Base-by-base conservation (phyloP, 441 rosid genomes). In the Populus hybrid region DNA sequence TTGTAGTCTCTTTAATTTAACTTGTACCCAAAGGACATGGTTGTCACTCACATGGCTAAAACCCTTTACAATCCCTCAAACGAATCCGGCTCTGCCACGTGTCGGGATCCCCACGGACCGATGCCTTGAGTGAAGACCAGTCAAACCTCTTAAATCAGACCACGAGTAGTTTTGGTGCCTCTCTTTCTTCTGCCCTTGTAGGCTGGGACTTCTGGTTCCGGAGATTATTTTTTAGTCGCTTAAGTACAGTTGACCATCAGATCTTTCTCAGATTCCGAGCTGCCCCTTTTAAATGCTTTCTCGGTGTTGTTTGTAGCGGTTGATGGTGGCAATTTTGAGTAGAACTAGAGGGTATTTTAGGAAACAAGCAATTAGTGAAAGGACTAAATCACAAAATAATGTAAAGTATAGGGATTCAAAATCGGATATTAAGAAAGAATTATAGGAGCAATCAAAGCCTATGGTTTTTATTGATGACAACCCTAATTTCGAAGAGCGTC, bases 21-120 rank as follows among this genome's bases (percentile, higher is more conserved):
- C 80, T 79, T 76, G 67, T 65, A 78, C 77, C 71, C 50, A 77
- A 82, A 83, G 80, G 85, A 85, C 86, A 75, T 46, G 72, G 85
- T 81, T 82, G 88, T 86, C 89, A 86, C 76, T 84, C 92, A 87
- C 92, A 82, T 86, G 92, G 82, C 79, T 80, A 79, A 36, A 63
- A 40, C 46, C 11, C 5, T 69, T 28, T 23, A 1, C 57, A 14
- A 46, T 14, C 3, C 57, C 16, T 0, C 70, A 77, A 46, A n/a
- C 86, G 84, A 83, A 81, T 86, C 81, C 88, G 79, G 81, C 57
- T 14, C 0, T 34, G 89, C 75, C 91, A 87, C 83, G 90, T 83
- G 90, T 86, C 72, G 73, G 32, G 35, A 68, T 70, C 83, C 86
- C 69, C 80, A 61, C 26, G 70, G 67, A 59, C 63, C 75, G 26